phyloP scores from a whole-genome alignment of 2,329 filamentous ascomycete genomes.

The Thelonectria blattea region DNA sequence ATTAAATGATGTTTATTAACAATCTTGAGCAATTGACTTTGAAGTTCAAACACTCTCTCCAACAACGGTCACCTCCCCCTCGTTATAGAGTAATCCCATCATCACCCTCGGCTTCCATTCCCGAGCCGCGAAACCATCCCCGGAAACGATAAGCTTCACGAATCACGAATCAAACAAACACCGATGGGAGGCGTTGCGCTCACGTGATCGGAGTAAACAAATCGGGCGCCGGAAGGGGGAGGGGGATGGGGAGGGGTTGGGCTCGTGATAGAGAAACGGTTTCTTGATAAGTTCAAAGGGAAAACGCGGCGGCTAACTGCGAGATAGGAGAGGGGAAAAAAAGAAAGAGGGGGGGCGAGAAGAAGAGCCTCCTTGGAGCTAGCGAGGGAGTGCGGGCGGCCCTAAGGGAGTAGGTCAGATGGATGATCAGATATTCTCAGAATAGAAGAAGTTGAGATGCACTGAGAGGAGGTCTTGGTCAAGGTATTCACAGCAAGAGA shows the following conservation, averaged over 20 bases:
- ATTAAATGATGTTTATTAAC: not conserved
- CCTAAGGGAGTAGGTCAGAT: no score
- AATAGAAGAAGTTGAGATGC: no score
- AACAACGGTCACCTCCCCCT: not conserved
- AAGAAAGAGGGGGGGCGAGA: no score
- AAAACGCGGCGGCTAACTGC: not conserved
- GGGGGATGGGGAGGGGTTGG: conserved; percentile 29
- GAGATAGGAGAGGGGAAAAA: not conserved
- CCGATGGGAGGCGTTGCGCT: not conserved
- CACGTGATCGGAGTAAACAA: conserved; percentile 14
- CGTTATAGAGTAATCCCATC: not conserved
- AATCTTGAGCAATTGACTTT: not conserved
- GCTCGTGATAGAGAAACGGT: conserved; percentile 46
- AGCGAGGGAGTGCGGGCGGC: not conserved
- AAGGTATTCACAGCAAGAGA: no score
- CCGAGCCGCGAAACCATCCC: not conserved
- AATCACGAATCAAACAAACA: not conserved
- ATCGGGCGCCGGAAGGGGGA: conserved; percentile 3
- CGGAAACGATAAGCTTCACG: conserved; percentile 3
- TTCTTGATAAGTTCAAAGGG: not conserved
- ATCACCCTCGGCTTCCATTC: not conserved
- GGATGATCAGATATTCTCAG: no score
- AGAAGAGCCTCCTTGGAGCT: not conserved
- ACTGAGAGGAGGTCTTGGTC: no score
- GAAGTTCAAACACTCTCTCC: not conserved